A percentile compares a stretch with the other conserved stretches of the same genome.
Conservation (phyloP, 352 stramenopile species). For the Pythium phragmiticola region DNA sequence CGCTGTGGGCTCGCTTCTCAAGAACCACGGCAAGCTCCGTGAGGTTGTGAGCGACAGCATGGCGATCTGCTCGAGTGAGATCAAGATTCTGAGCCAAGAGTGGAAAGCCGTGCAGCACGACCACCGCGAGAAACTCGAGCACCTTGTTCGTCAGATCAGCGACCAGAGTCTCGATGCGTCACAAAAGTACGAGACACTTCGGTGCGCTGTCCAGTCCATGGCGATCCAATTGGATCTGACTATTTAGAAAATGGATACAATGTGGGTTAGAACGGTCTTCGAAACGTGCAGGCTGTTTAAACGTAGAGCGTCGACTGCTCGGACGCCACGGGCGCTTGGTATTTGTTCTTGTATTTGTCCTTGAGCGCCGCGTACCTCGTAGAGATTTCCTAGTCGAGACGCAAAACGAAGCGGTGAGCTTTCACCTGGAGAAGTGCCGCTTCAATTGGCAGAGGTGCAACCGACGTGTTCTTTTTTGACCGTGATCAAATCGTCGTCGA, state of each 20-base stretch:
- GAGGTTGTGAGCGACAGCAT: conserved; percentile 57
- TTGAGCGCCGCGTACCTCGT: conserved; percentile 71
- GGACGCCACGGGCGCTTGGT: conserved; percentile 35
- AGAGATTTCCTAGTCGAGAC: conserved; percentile 50
- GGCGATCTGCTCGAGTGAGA: conserved; percentile 53
- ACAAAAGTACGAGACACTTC: conserved; percentile 35
- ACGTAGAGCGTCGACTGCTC: conserved; percentile 37
- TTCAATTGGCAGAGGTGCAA: too few relatives aligned
- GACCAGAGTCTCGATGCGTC: conserved; percentile 10
- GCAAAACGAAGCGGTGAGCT: not conserved
- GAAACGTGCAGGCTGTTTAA: conserved; percentile 16
- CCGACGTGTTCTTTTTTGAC: conserved; percentile 67
- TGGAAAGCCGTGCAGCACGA: conserved; percentile 35
- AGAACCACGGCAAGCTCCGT: conserved; percentile 51
- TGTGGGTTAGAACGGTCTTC: too few relatives aligned
- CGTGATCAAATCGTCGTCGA: conserved; percentile 68
- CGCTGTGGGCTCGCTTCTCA: conserved; percentile 42
- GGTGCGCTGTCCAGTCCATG: conserved; percentile 40
- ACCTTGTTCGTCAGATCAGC: conserved; percentile 7
- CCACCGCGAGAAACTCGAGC: conserved; percentile 21
- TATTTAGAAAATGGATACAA: conserved; percentile 17
- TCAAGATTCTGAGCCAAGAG: conserved; percentile 45
- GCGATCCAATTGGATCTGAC: conserved; percentile 41
- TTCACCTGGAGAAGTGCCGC: too few relatives aligned
- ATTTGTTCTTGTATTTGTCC: conserved; percentile 80